Conservation (phyloP, 768 basidiomycete genomes). For the Leccinum pellstonianum region DNA sequence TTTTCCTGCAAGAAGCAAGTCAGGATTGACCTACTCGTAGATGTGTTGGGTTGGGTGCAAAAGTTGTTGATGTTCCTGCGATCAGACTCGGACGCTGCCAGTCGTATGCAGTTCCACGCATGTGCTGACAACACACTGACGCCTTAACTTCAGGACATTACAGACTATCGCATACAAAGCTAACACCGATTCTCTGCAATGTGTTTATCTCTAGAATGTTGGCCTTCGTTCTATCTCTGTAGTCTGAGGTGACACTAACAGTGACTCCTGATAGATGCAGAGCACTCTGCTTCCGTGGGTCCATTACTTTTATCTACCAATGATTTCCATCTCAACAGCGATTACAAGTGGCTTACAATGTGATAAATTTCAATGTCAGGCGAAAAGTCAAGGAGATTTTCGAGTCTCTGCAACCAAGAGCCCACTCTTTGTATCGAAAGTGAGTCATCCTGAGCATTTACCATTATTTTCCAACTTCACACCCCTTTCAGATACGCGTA, state of each 20-base stretch:
- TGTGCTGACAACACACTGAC: neutral
- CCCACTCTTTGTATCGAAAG: constrained; percentile 12
- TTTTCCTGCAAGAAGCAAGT: constrained; percentile 14
- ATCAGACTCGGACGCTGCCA: constrained; percentile 17
- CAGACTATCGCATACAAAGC: constrained; percentile 7
- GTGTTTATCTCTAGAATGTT: constrained; percentile 51
- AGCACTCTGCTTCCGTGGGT: constrained; percentile 48
- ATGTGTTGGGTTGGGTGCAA: constrained; percentile 21
- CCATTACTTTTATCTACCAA: neutral
- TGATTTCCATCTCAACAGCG: neutral
- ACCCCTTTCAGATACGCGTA: neutral
- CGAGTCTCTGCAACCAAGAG: constrained; percentile 1
- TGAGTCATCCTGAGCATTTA: neutral
- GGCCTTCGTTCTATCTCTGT: constrained; percentile 19
- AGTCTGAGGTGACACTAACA: neutral
- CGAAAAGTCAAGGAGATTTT: constrained; percentile 12
- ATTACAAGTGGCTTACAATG: constrained; percentile 32
- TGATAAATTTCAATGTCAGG: neutral
- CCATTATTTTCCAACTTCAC: neutral
- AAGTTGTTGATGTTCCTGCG: constrained; percentile 31
- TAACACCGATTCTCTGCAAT: constrained; percentile 27
- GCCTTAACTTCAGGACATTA: neutral
- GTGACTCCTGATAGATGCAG: constrained; percentile 39
- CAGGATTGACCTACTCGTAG: constrained; percentile 42
- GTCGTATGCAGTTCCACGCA: constrained; percentile 21